These are phyloP conservation scores for Wickerhamomyces sp. DNA, from an alignment of 1,139 yeast species.

Conservation along the genomic window DNA sequence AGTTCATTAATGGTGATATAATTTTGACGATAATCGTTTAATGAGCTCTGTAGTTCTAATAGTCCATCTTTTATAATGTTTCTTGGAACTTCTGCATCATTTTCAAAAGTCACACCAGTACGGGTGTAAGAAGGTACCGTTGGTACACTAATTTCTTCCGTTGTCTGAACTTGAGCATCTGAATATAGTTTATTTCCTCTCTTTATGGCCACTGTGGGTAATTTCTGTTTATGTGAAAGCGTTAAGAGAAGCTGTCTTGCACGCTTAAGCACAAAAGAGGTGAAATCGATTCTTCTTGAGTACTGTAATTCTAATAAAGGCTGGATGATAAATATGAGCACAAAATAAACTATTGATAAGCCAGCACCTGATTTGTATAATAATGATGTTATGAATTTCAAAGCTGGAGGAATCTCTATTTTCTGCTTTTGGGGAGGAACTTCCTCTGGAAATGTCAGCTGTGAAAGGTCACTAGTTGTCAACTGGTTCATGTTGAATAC, in stretches of 20 bases:
- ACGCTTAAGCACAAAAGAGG: conserved; percentile 18
- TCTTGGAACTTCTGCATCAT: conserved; percentile 1
- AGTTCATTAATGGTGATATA: conserved; percentile 27
- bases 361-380: conserved; percentile 28
- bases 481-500: background rate
- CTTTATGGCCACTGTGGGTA: conserved; percentile 35
- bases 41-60: conserved; percentile 11
- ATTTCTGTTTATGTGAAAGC: conserved; percentile 17
- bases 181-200: conserved; percentile 37
- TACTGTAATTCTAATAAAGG: conserved; percentile 28
- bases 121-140: too few species aligned
- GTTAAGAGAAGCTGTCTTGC: conserved; percentile 23
- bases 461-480: background rate
- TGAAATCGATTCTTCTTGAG: conserved; percentile 26
- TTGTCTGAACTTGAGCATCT: conserved; percentile 33
- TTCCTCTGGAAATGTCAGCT: conserved; percentile 20
- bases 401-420: conserved; percentile 18
- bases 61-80: conserved; percentile 15
- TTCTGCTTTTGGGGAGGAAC: conserved; percentile 4
- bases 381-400: conserved; percentile 19
- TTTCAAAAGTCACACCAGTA: conserved; percentile 9
- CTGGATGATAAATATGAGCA: conserved; percentile 23
- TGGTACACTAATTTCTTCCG: too few species aligned
- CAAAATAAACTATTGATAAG: conserved; percentile 23
- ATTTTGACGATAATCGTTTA: conserved; percentile 22